Percentiles rank a stretch among this genome's conserved stretches.
phyloP scores from a whole-genome alignment of 306 rosid genomes.

The Lathyrus sativus region DNA sequence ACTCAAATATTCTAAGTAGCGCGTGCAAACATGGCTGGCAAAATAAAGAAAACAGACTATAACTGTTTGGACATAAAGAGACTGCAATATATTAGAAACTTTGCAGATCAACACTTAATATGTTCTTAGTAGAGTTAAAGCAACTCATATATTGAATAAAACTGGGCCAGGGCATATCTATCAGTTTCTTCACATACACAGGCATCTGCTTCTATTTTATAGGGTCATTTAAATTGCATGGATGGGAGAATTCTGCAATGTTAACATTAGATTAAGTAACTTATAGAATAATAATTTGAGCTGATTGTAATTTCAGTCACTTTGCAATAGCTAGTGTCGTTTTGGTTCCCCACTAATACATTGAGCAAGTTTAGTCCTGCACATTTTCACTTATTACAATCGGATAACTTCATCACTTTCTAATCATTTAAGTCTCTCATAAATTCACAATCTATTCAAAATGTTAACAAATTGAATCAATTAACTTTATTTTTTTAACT shows the following conservation, averaged over 20 bases:
- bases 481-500: neutral
- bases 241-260: neutral
- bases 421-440: neutral
- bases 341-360: neutral
- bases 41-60: neutral
- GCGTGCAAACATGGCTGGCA: constrained; percentile 9
- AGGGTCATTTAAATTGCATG: constrained; percentile 25
- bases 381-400: neutral
- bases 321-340: neutral
- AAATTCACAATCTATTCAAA: neutral
- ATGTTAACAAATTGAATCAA: neutral
- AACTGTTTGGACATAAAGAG: constrained; percentile 14
- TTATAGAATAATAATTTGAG: neutral
- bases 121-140: constrained; percentile 8
- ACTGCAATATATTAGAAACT: neutral
- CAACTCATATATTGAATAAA: neutral
- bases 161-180: neutral
- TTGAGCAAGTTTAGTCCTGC: neutral
- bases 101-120: constrained; percentile 1
- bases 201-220: neutral
- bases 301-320: neutral
- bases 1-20: constrained; percentile 23
- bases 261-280: constrained; percentile 9
- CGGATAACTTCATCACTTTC: neutral
- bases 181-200: neutral